Base-by-base conservation (phyloP, 306 rosid genomes). In the Pyrus betulifolia region DNA sequence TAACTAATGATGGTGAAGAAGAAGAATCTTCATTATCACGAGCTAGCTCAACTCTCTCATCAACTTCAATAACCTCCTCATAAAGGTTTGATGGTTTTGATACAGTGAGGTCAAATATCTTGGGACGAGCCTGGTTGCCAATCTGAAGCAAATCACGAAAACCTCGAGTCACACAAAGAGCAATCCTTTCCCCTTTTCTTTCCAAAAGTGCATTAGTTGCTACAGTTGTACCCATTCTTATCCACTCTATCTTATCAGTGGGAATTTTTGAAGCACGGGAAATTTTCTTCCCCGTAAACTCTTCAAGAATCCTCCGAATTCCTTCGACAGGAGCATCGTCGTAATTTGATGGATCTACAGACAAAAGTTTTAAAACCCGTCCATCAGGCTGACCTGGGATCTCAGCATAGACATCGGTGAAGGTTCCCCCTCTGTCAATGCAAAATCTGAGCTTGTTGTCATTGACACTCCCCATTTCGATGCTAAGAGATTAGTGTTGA, bases 71-170 rank as follows among this genome's bases (percentile, higher is more conserved):
- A 72, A 94, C 89, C 71, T 91, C 93, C 85, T 94, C 96, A 67
- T 89, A 94, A 19, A 94, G 92, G 87, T 90, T 91, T 6, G 96
- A 88, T 2, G 97, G 96, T 83, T 90, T 94, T 5, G 89, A 83
- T 70, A 89, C 97, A 11, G 95, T 90, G 63, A 94, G 91, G 31
- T 92, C 98, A 64, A 94, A 94, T 79, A 94, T 94, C 75, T 78
- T 86, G 5, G 97, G 97, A 49, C 98, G 96, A 72, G 98, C 97
- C 93, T 94, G 98, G 85, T 94, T 94, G 65, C 98, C 96, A 27
- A 94, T 84, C 83, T 88, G 96, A 17, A 94, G 97, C 76, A 93
- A 83, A 81, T 94, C 96, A 21, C 88, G 92, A 72, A 94, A 94
- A 21, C 98, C 97, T 69, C 11, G 87, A 76, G 97, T 92, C 70